A percentile compares a stretch with the other conserved stretches of the same genome.
These are phyloP conservation scores for Knoxdaviesia capensis DNA, from an alignment of 2,329 filamentous ascomycete species.

Conservation along the genomic window DNA sequence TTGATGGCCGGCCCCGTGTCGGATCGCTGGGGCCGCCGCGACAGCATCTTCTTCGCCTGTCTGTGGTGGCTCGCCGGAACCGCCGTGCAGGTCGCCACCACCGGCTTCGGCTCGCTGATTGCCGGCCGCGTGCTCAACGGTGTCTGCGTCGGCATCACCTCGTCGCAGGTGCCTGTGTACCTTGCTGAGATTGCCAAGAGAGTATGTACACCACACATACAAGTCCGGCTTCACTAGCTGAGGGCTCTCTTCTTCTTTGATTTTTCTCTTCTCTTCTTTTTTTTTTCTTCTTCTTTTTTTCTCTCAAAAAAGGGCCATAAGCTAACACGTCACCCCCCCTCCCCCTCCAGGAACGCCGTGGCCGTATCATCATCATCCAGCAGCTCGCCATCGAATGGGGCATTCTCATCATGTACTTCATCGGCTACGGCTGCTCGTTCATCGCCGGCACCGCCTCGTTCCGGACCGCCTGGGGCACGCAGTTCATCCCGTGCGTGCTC, in stretches of 20 bases:
- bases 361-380: slow-evolving; percentile 45
- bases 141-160: slow-evolving; percentile 37
- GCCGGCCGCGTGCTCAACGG: slow-evolving; percentile 41
- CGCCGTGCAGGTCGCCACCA: slow-evolving; percentile 7
- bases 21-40: slow-evolving; percentile 24
- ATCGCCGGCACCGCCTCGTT: slow-evolving; percentile 37
- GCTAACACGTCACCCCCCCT: neutral
- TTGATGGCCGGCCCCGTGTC: slow-evolving; percentile 26
- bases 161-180: slow-evolving; percentile 48
- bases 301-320: no score
- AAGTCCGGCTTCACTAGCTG: no score
- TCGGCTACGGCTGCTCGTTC: slow-evolving; percentile 43
- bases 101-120: slow-evolving; percentile 16
- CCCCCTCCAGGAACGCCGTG: slow-evolving; percentile 29
- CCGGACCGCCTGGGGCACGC: slow-evolving; percentile 43
- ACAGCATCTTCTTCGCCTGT: slow-evolving; percentile 8
- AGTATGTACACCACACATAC: neutral
- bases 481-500: slow-evolving; percentile 38
- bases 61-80: slow-evolving; percentile 8
- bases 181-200: slow-evolving; percentile 33
- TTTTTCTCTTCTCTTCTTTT: neutral
- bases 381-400: slow-evolving; percentile 54
- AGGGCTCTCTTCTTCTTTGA: no score
- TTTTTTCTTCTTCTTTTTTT: no score
- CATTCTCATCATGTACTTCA: slow-evolving; percentile 51